phyloP scores from a whole-genome alignment of 257 asterid species.

The Apocynum venetum region DNA sequence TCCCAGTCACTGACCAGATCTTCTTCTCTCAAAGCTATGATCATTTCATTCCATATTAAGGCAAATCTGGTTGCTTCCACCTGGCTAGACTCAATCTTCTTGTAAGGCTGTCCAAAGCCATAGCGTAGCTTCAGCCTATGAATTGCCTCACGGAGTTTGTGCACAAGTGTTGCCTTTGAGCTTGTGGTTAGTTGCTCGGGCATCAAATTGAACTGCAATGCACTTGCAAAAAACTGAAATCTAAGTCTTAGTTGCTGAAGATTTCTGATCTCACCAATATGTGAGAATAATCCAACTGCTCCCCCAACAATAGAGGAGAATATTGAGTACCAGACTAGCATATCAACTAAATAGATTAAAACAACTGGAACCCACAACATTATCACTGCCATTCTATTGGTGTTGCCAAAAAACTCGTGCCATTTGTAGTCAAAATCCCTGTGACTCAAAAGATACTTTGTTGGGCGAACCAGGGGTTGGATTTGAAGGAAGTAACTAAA shows the following conservation, averaged over 20 bases:
- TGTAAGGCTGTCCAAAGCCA: slow-evolving; percentile 82
- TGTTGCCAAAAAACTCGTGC: slow-evolving; percentile 85
- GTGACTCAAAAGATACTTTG: slow-evolving; percentile 49
- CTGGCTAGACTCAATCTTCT: slow-evolving; percentile 90
- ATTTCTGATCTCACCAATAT: slow-evolving; percentile 88
- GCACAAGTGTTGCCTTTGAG: slow-evolving; percentile 49
- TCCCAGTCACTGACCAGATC: slow-evolving; percentile 72
- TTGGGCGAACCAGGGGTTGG: slow-evolving; percentile 78
- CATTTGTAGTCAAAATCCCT: slow-evolving; percentile 43
- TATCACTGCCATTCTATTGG: slow-evolving; percentile 65
- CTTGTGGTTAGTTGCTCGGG: slow-evolving; percentile 46
- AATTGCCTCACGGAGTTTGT: slow-evolving; percentile 63
- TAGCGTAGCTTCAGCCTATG: slow-evolving; percentile 80
- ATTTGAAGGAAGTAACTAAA: slow-evolving; percentile 87
- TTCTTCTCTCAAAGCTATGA: slow-evolving; percentile 79
- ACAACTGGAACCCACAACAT: slow-evolving; percentile 83
- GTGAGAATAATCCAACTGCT: slow-evolving; percentile 62
- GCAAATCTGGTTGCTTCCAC: slow-evolving; percentile 92
- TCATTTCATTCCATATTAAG: slow-evolving; percentile 84
- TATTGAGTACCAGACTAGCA: slow-evolving; percentile 78
- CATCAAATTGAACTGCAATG: slow-evolving; percentile 85
- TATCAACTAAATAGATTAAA: slow-evolving; percentile 77
- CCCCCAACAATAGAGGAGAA: slow-evolving; percentile 71
- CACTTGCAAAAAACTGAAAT: slow-evolving; percentile 91
- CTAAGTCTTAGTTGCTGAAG: slow-evolving; percentile 75